Conservation (phyloP, 768 basidiomycete genomes). For the Russula griseocarnosa region DNA sequence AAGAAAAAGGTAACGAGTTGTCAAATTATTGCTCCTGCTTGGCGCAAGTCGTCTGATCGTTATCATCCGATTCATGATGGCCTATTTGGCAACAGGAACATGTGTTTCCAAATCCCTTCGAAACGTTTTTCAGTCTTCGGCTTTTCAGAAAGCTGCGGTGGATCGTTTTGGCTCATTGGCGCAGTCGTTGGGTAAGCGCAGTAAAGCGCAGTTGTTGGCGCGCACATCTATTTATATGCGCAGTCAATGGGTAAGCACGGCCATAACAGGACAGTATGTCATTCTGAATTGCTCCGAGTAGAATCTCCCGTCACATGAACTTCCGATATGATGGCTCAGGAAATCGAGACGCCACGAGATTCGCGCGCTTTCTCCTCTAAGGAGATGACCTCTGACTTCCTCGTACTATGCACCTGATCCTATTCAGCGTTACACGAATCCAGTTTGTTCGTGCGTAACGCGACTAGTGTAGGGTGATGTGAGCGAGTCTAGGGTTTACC, state of each 20-base stretch:
- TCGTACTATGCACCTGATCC: not conserved
- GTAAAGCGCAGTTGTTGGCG: no score
- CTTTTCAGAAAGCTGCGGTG: not conserved
- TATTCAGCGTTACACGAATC: no score
- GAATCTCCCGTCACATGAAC: not conserved
- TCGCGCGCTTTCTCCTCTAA: not conserved
- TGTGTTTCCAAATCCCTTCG: not conserved
- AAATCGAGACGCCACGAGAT: not conserved
- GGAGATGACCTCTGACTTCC: not conserved
- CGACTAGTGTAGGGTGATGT: not conserved
- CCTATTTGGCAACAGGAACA: not conserved
- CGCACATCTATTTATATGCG: not conserved
- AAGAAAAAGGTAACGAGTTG: not conserved
- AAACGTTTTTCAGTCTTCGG: not conserved
- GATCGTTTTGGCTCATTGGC: not conserved
- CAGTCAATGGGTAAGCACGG: not conserved
- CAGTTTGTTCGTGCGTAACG: not conserved
- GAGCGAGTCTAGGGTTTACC: not conserved
- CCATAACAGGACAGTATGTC: not conserved
- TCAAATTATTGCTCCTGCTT: not conserved
- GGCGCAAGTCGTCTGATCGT: not conserved
- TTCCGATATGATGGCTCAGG: not conserved
- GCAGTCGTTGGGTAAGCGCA: not conserved
- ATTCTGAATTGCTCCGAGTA: not conserved
- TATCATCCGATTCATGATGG: not conserved